A percentile compares a stretch with the other conserved stretches of the same genome.
phyloP scores from a whole-genome alignment of 164 flowering plant genomes.

The Liriodendron chinense region DNA sequence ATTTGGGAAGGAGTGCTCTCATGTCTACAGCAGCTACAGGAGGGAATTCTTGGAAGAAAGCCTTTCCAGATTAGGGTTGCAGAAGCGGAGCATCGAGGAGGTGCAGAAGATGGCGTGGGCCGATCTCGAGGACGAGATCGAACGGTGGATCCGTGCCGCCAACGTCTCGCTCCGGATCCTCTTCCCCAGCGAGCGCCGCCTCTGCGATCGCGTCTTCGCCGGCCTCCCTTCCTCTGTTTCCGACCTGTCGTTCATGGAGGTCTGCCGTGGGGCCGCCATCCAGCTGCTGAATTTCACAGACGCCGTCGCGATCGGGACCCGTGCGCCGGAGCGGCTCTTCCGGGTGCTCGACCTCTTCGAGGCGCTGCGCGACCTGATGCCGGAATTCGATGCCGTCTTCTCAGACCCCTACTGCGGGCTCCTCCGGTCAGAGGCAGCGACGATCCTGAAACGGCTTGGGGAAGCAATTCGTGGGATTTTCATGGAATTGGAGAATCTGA shows the following conservation, averaged over 20 bases:
- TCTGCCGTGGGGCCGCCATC: constrained; percentile 64
- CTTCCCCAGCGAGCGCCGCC: constrained; percentile 81
- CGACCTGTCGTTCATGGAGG: constrained; percentile 87
- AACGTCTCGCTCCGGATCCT: constrained; percentile 59
- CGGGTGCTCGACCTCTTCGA: constrained; percentile 78
- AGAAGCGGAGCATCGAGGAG: constrained; percentile 73
- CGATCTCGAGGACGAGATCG: constrained; percentile 78
- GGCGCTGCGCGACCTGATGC: constrained; percentile 72
- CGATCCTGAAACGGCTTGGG: constrained; percentile 73
- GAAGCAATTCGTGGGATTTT: constrained; percentile 83
- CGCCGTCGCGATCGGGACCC: constrained; percentile 64
- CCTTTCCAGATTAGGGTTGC: constrained; percentile 67
- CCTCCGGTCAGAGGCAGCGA: constrained; percentile 62
- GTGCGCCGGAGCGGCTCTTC: constrained; percentile 81
- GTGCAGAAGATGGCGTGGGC: constrained; percentile 68
- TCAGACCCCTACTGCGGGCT: constrained; percentile 59
- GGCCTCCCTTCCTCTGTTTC: constrained; percentile 50
- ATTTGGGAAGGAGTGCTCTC: constrained; percentile 74
- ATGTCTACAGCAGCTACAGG: constrained; percentile 70
- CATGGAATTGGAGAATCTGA: constrained; percentile 85
- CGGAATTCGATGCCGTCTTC: constrained; percentile 69
- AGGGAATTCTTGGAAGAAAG: constrained; percentile 89
- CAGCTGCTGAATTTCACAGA: constrained; percentile 84
- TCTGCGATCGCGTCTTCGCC: constrained; percentile 75
- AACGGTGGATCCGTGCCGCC: constrained; percentile 64